Conservation (phyloP, 2,329 filamentous ascomycete genomes). For the Fusarium sp. region DNA sequence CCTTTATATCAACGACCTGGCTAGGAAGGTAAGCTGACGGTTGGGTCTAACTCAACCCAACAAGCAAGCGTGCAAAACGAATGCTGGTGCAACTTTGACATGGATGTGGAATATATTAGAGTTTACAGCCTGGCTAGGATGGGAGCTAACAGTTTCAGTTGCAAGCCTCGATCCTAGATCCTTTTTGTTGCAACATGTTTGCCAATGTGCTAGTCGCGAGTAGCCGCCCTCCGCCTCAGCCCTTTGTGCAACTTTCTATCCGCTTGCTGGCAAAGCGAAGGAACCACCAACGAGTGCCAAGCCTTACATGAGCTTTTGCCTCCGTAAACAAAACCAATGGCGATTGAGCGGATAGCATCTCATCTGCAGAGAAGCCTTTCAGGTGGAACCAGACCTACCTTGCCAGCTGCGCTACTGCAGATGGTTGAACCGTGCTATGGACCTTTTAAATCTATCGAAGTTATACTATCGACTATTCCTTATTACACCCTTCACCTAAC, state of each 20-base stretch:
- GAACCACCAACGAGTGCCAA: neutral
- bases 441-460: neutral
- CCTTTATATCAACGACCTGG: neutral
- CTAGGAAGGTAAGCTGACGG: neutral
- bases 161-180: neutral
- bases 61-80: constrained; percentile 10
- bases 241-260: neutral
- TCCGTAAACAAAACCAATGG: neutral
- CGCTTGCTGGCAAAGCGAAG: neutral
- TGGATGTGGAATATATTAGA: neutral
- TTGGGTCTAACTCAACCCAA: neutral
- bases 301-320: neutral
- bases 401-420: neutral
- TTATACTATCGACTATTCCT: neutral
- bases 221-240: neutral
- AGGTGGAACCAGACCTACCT: neutral
- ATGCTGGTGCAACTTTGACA: neutral
- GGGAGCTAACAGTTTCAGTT: constrained; percentile 6
- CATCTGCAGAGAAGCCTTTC: neutral
- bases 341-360: neutral
- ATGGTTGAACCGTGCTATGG: neutral
- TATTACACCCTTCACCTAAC: neutral
- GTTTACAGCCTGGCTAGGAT: constrained; percentile 10
- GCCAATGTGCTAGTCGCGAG: neutral
- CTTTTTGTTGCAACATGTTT: constrained; percentile 9